phyloP scores from a whole-genome alignment of 2,329 filamentous ascomycete genomes.

The Aspergillus calidoustus region DNA sequence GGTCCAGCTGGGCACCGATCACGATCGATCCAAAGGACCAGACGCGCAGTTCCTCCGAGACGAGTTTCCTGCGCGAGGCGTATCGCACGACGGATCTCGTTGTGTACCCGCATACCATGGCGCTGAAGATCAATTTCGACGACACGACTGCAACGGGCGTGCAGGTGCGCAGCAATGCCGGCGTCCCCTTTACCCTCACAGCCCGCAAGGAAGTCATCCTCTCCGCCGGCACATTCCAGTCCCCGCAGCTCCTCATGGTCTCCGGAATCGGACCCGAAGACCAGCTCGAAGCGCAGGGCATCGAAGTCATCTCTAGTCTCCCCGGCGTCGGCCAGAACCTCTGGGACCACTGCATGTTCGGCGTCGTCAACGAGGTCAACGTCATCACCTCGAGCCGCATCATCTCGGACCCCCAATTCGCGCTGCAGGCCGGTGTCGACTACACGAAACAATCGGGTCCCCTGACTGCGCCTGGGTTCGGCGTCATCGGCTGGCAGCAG shows the following conservation, averaged over 20 bases:
- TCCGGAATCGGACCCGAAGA: constrained; percentile 28
- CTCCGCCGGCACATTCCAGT: constrained; percentile 20
- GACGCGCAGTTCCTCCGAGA: constrained; percentile 55
- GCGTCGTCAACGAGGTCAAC: constrained; percentile 12
- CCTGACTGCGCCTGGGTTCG: constrained; percentile 16
- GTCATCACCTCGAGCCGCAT: constrained; percentile 10
- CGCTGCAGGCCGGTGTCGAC: not conserved
- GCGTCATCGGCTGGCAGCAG: constrained; percentile 26
- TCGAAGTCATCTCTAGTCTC: constrained; percentile 7
- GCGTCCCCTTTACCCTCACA: constrained; percentile 2
- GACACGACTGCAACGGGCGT: constrained; percentile 14
- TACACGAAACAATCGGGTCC: constrained; percentile 9
- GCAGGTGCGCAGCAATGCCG: constrained; percentile 8
- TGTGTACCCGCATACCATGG: constrained; percentile 4
- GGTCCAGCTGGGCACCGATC: constrained; percentile 56
- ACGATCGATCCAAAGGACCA: constrained; percentile 42
- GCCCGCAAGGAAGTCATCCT: constrained; percentile 20
- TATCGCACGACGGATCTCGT: constrained; percentile 14
- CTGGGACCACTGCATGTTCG: constrained; percentile 20
- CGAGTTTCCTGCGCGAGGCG: constrained; percentile 38
- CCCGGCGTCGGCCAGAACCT: constrained; percentile 22
- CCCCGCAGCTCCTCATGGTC: constrained; percentile 31
- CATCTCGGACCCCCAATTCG: not conserved
- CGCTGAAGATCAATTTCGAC: constrained; percentile 17
- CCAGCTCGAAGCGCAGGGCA: constrained; percentile 7